These are phyloP conservation scores for Extremus antarcticus DNA, from an alignment of 495 filamentous ascomycete species.

Conservation along the genomic window DNA sequence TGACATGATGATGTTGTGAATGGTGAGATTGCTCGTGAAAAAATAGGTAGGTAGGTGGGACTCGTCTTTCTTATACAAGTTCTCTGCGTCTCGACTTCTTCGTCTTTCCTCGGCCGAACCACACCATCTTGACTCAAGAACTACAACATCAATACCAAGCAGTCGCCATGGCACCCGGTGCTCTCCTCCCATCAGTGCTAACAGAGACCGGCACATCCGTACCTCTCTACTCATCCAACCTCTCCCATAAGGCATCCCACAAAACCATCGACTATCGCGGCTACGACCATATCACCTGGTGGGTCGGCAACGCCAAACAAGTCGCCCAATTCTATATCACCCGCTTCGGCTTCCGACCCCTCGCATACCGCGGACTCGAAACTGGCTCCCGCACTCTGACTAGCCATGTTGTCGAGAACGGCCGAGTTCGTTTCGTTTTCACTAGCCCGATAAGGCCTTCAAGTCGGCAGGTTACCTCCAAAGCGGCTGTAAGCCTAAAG, in stretches of 20 bases:
- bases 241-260: slow-evolving; percentile 30
- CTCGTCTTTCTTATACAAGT: background rate
- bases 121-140: too few species aligned
- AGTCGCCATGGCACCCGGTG: slow-evolving; percentile 8
- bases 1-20: background rate
- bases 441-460: slow-evolving; percentile 65
- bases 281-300: slow-evolving; percentile 88
- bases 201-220: slow-evolving; percentile 32
- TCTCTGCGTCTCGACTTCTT: background rate
- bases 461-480: slow-evolving; percentile 36
- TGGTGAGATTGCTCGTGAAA: background rate
- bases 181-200: slow-evolving; percentile 52
- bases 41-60: background rate
- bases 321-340: slow-evolving; percentile 76
- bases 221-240: slow-evolving; percentile 32
- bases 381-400: slow-evolving; percentile 66
- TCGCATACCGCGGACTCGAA: slow-evolving; percentile 80
- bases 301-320: slow-evolving; percentile 92
- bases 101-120: background rate
- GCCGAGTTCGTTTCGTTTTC: slow-evolving; percentile 68
- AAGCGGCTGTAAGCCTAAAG: slow-evolving; percentile 26
- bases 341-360: slow-evolving; percentile 65
- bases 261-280: slow-evolving; percentile 49
- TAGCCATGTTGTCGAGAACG: slow-evolving; percentile 72
- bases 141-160: too few species aligned